Conservation (phyloP, 192 early-diverging fungal genomes). For the Funneliformis mosseae region DNA sequence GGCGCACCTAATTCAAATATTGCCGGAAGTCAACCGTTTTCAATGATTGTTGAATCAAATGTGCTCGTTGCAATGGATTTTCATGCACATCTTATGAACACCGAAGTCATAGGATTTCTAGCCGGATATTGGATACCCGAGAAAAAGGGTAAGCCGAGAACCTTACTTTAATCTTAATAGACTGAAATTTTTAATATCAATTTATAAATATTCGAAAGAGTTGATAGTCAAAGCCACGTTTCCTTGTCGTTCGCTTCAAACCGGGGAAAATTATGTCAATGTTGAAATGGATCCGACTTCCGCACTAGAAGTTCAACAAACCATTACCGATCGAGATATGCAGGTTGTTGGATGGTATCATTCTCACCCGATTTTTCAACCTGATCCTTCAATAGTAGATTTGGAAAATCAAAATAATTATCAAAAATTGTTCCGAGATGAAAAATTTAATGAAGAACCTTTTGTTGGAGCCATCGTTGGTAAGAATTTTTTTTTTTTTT, state of each 20-base stretch:
- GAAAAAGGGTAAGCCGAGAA: conserved; percentile 37
- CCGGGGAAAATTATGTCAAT: conserved; percentile 72
- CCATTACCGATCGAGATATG: conserved; percentile 73
- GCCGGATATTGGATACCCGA: conserved; percentile 74
- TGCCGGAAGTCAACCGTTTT: conserved; percentile 80
- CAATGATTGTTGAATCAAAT: conserved; percentile 69
- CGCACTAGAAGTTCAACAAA: conserved; percentile 71
- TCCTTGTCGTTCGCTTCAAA: conserved; percentile 76
- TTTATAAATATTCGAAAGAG: conserved; percentile 31
- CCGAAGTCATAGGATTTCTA: conserved; percentile 89
- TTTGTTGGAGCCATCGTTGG: conserved; percentile 92
- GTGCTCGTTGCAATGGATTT: conserved; percentile 88
- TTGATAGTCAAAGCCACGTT: conserved; percentile 68
- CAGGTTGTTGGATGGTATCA: conserved; percentile 94
- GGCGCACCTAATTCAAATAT: conserved; percentile 67
- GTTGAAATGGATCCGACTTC: conserved; percentile 90
- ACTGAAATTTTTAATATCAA: not conserved
- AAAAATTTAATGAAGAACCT: conserved; percentile 57
- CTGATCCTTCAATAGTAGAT: conserved; percentile 88
- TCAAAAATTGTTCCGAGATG: conserved; percentile 76
- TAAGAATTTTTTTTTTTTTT: conserved; percentile 20
- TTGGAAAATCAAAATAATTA: conserved; percentile 88
- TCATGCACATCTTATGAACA: conserved; percentile 86
- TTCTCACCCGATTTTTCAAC: conserved; percentile 87
- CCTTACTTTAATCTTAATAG: not conserved